Conservation (phyloP, 2,329 filamentous ascomycete species). For the Fusarium palustre region DNA sequence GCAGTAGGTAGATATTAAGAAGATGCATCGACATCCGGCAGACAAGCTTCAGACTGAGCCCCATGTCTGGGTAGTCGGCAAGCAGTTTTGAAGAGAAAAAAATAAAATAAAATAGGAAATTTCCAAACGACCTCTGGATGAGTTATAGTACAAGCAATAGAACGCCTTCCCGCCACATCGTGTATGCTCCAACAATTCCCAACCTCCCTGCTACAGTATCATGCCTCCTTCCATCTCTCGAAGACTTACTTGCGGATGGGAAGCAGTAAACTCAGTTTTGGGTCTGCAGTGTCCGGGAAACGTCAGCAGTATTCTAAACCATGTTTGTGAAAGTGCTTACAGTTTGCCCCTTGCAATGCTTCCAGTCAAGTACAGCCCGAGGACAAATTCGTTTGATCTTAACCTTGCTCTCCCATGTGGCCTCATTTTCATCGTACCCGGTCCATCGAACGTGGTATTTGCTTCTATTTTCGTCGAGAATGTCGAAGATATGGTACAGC, state of each 20-base stretch:
- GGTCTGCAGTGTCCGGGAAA: too few species aligned
- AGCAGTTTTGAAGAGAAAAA: background rate
- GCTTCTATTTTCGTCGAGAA: background rate
- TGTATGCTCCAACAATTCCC: background rate
- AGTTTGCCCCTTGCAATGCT: background rate
- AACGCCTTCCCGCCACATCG: fast-evolving
- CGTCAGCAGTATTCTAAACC: background rate
- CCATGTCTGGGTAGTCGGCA: background rate
- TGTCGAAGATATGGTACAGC: background rate
- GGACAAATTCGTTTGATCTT: background rate
- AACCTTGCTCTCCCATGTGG: background rate
- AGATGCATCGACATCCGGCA: background rate
- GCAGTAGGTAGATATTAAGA: fast-evolving
- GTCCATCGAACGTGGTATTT: background rate
- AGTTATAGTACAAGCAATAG: background rate
- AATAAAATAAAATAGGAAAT: background rate
- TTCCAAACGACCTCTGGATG: fast-evolving
- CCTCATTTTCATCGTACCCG: background rate
- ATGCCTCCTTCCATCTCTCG: background rate
- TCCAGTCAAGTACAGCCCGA: background rate
- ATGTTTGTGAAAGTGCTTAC: too few species aligned
- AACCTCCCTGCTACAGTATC: background rate
- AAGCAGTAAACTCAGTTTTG: background rate
- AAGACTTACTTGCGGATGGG: background rate
- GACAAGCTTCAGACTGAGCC: background rate